phyloP scores from a whole-genome alignment of 2,329 filamentous ascomycete genomes.

The Chaetomium strumarium region DNA sequence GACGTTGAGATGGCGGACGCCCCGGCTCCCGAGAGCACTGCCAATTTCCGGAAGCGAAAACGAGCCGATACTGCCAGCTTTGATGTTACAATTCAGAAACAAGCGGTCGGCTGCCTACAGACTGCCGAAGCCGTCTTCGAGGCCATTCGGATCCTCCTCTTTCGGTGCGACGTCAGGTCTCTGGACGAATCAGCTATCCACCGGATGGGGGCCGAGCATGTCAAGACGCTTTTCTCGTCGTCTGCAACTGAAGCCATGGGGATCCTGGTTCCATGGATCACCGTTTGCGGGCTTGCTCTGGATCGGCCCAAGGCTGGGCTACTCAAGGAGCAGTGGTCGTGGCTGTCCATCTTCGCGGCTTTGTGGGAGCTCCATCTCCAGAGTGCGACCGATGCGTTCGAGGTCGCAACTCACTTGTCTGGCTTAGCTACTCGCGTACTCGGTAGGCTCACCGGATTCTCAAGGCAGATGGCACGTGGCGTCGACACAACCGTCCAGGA shows the following conservation, averaged over 20 bases:
- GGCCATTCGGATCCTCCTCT: conserved; percentile 42
- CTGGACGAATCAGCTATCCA: conserved; percentile 32
- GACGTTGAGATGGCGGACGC: conserved; percentile 28
- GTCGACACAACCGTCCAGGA: conserved; percentile 26
- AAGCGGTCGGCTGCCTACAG: conserved; percentile 37
- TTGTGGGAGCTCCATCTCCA: conserved; percentile 53
- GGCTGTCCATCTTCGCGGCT: conserved; percentile 41
- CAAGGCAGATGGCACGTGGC: conserved; percentile 14
- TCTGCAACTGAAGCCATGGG: conserved; percentile 42
- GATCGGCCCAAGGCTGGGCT: conserved; percentile 29
- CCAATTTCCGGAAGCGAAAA: conserved; percentile 43
- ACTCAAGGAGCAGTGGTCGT: conserved; percentile 36
- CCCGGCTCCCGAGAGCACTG: conserved; percentile 20
- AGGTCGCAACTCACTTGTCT: conserved; percentile 46
- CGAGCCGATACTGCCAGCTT: conserved; percentile 34
- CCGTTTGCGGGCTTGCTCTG: conserved; percentile 39
- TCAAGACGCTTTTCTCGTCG: conserved; percentile 50
- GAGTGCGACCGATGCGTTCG: conserved; percentile 39
- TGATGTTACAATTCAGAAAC: conserved; percentile 36
- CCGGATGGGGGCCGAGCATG: conserved; percentile 50
- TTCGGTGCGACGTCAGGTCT: conserved; percentile 35
- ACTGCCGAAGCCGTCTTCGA: conserved; percentile 45
- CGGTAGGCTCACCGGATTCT: conserved; percentile 34
- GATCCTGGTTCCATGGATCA: conserved; percentile 41
- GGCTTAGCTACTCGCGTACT: conserved; percentile 35